Evolutionary conservation across 345 rosid genomes (phyloP).

Genomic region (Ricinus communis): DNA sequence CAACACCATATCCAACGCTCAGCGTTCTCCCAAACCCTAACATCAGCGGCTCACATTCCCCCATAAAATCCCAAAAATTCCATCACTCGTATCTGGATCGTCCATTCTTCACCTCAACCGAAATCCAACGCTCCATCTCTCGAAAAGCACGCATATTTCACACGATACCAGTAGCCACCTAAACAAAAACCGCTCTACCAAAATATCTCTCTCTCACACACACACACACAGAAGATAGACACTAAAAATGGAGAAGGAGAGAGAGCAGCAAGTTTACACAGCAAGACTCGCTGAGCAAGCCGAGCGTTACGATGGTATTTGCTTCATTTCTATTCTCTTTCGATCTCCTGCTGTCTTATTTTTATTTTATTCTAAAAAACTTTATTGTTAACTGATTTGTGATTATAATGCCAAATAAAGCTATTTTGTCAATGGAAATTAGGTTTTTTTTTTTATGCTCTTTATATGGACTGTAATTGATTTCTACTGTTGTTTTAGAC

Average conservation of each 20-base stretch:
- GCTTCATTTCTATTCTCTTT: constrained; percentile 1
- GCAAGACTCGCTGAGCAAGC: constrained; percentile 94
- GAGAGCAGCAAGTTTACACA: constrained; percentile 77
- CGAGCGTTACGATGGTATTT: constrained; percentile 83
- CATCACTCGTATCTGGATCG: constrained; percentile 23
- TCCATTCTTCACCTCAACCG: too few species aligned
- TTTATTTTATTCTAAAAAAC: not conserved
- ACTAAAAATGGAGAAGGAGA: constrained; percentile 72
- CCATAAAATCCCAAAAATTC: constrained; percentile 9
- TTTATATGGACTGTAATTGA: too few species aligned
- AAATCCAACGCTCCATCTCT: constrained; percentile 39
- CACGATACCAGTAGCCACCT: constrained; percentile 9
- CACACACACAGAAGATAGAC: not conserved
- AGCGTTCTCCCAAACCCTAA: not conserved
- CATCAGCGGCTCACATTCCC: constrained; percentile 20
- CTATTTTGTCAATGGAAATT: too few species aligned
- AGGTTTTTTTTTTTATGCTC: too few species aligned
- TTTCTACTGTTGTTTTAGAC: too few species aligned
- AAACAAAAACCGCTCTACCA: not conserved
- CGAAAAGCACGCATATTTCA: constrained; percentile 14
- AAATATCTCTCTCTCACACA: not conserved
- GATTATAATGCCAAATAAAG: too few species aligned
- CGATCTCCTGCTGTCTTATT: not conserved
- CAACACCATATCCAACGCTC: constrained; percentile 11
- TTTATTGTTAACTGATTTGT: not conserved